Percentiles rank a stretch among this genome's conserved stretches.
phyloP scores from a whole-genome alignment of 2,329 filamentous ascomycete species.

The Paramyrothecium roridum region DNA sequence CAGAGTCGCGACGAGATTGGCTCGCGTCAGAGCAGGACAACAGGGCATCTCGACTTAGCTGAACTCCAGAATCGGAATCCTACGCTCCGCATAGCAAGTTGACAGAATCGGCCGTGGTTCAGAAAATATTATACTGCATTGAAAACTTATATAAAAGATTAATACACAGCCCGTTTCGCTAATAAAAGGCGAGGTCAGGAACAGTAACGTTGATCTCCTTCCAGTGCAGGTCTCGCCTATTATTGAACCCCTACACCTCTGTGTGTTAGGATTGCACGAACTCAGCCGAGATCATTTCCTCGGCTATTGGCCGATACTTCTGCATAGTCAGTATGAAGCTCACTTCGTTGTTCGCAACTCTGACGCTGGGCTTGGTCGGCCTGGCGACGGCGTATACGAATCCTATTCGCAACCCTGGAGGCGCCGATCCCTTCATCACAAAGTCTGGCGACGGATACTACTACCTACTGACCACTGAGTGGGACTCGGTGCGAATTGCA shows the following conservation, averaged over 20 bases:
- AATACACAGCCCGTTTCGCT: neutral
- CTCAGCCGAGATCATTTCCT: neutral
- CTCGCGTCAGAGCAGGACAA: neutral
- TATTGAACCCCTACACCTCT: too few species aligned
- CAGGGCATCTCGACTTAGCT: neutral
- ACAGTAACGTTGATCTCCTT: neutral
- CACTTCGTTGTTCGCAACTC: neutral
- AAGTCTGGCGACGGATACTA: slow-evolving; percentile 47
- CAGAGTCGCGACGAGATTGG: neutral
- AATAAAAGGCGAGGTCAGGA: neutral
- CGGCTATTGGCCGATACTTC: neutral
- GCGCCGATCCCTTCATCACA: slow-evolving; percentile 50
- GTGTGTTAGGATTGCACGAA: too few species aligned
- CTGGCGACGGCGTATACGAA: slow-evolving; percentile 40
- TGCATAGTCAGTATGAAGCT: neutral
- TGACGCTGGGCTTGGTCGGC: slow-evolving; percentile 9
- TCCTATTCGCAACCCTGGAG: slow-evolving; percentile 43
- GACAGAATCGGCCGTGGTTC: neutral
- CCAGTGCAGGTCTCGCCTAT: neutral
- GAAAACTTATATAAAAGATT: neutral
- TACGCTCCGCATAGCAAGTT: neutral
- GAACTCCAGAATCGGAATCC: neutral
- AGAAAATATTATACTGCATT: neutral
- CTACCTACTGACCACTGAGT: slow-evolving; percentile 53
- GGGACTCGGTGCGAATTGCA: slow-evolving; percentile 49